phyloP scores from a whole-genome alignment of 1,284 basidiomycete genomes.

The Cutaneotrichosporon daszewskae region DNA sequence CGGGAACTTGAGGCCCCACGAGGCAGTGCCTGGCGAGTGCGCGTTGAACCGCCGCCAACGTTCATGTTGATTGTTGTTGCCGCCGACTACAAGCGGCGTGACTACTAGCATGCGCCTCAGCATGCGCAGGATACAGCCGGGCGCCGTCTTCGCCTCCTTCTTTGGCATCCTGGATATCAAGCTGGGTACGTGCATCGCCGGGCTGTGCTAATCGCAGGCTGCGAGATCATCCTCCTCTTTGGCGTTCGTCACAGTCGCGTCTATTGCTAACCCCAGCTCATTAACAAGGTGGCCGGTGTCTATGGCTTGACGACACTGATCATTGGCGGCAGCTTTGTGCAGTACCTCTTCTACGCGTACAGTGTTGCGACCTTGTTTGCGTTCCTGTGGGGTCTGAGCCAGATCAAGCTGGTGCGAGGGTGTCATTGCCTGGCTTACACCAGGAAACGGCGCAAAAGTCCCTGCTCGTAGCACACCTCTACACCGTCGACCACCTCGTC shows the following conservation, averaged over 20 bases:
- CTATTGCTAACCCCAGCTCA: constrained; percentile 55
- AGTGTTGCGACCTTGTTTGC: constrained; percentile 75
- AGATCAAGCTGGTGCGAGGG: constrained; percentile 68
- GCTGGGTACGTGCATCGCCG: constrained; percentile 55
- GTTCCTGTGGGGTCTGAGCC: constrained; percentile 80
- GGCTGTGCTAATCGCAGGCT: constrained; percentile 45
- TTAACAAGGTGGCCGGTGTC: constrained; percentile 97
- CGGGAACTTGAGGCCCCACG: too few species aligned
- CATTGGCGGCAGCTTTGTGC: constrained; percentile 80
- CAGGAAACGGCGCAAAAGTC: constrained; percentile 81
- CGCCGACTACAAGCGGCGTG: too few species aligned
- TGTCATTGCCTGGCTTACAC: constrained; percentile 2
- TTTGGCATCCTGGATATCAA: constrained; percentile 80
- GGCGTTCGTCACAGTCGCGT: constrained; percentile 55
- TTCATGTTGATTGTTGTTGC: too few species aligned
- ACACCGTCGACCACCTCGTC: constrained; percentile 85
- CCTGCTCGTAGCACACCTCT: constrained; percentile 86
- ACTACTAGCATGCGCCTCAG: constrained; percentile 28
- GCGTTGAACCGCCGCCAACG: too few species aligned
- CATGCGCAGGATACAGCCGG: constrained; percentile 26
- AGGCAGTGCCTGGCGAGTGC: too few species aligned
- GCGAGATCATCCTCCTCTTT: constrained; percentile 75
- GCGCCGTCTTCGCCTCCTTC: constrained; percentile 63
- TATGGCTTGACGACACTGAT: constrained; percentile 91
- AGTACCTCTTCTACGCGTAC: constrained; percentile 89